Percentiles rank a stretch among this genome's conserved stretches.
These are phyloP conservation scores for Simmondsia chinensis DNA, from an alignment of 148 eudicot genomes.

Conservation along the genomic window DNA sequence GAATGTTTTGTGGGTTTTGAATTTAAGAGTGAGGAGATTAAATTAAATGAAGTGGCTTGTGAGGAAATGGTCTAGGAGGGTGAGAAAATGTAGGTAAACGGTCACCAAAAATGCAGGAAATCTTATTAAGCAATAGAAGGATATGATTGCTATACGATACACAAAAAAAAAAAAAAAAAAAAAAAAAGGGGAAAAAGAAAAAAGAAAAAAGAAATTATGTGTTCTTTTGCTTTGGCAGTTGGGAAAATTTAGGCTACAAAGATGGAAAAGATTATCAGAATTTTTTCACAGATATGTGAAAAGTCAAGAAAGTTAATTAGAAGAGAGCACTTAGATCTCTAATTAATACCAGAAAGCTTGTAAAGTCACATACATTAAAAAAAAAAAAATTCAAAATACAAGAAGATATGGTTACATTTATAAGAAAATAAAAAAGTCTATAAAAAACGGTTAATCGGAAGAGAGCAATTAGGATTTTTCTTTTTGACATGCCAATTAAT, in stretches of 20 bases:
- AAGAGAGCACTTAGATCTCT: no score
- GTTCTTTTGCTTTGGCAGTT: constrained; percentile 13
- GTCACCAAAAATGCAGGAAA: constrained; percentile 1
- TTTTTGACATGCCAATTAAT: no score
- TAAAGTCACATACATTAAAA: no score
- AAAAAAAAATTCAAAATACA: no score
- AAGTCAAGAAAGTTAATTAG: no score
- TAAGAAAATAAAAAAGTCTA: no score
- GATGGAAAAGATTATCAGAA: no score
- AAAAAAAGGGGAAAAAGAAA: constrained; percentile 1
- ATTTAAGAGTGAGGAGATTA: background rate
- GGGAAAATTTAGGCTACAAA: constrained; percentile 17
- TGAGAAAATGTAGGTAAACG: background rate
- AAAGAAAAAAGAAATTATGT: background rate
- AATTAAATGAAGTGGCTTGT: background rate
- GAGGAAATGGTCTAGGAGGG: background rate
- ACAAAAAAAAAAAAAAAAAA: background rate
- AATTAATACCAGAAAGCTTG: no score
- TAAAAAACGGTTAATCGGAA: no score
- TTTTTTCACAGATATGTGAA: no score
- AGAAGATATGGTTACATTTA: no score
- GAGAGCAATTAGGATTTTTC: no score
- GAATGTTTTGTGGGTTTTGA: background rate
- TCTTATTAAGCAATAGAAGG: constrained; percentile 1
- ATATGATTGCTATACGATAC: background rate